Percentiles rank a stretch among this genome's conserved stretches.
Conservation (phyloP, 768 basidiomycete species). For the Grammothele lineata region DNA sequence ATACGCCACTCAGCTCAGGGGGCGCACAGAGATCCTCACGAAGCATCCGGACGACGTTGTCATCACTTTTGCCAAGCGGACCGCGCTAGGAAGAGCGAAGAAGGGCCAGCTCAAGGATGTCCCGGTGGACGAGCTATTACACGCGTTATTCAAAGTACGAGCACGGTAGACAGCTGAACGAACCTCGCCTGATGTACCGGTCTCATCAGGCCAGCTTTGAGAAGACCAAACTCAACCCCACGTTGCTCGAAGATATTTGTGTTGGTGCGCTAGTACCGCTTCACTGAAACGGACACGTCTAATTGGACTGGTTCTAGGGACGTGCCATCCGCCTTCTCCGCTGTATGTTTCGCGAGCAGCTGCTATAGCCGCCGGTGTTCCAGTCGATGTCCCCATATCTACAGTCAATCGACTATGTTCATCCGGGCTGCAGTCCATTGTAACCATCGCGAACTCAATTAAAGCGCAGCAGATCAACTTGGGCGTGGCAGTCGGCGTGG, state of each 20-base stretch:
- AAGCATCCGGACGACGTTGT: constrained; percentile 84
- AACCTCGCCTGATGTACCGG: background rate
- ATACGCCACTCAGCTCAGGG: constrained; percentile 35
- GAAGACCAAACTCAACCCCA: constrained; percentile 62
- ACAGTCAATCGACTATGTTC: constrained; percentile 93
- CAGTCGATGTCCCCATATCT: constrained; percentile 79
- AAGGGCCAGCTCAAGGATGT: constrained; percentile 92
- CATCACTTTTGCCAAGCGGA: constrained; percentile 84
- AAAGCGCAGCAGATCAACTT: constrained; percentile 78
- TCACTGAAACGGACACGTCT: too few species aligned
- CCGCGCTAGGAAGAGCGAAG: constrained; percentile 82
- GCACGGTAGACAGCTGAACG: background rate
- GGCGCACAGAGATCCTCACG: constrained; percentile 52
- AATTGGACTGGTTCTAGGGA: constrained; percentile 49
- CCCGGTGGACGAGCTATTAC: constrained; percentile 82
- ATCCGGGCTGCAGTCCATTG: constrained; percentile 91
- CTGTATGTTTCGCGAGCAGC: constrained; percentile 83
- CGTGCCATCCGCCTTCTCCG: constrained; percentile 80
- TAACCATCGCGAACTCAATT: constrained; percentile 85
- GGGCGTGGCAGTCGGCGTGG: constrained; percentile 79
- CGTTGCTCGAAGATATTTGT: constrained; percentile 77
- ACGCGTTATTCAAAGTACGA: constrained; percentile 72
- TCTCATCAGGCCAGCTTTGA: constrained; percentile 57
- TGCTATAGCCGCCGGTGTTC: constrained; percentile 85
- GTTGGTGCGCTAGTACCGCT: constrained; percentile 59